Percentiles rank a stretch among this genome's conserved stretches.
phyloP scores from a whole-genome alignment of 1,284 basidiomycete genomes.

The Cutaneotrichosporon cutaneum region DNA sequence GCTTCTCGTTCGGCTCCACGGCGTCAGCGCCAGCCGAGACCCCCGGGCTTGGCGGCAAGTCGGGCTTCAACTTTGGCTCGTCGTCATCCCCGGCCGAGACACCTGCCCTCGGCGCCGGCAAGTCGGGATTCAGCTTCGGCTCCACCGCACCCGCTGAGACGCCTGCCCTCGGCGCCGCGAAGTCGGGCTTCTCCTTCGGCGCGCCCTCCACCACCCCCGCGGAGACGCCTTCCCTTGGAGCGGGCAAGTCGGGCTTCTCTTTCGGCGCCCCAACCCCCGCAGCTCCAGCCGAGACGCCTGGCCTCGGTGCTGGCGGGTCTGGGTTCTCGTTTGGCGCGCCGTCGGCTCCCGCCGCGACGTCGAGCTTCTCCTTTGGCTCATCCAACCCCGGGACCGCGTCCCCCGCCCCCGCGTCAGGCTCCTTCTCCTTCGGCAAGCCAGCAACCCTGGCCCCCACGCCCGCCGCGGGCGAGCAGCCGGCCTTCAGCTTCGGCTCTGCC shows the following conservation, averaged over 20 bases:
- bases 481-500: slow-evolving; percentile 7
- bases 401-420: not conserved
- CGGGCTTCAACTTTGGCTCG: slow-evolving; percentile 3
- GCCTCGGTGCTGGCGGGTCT: not conserved
- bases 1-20: not conserved
- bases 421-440: slow-evolving; percentile 15
- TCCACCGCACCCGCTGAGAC: not conserved
- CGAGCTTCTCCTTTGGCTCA: slow-evolving; percentile 11
- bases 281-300: not conserved
- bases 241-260: slow-evolving; percentile 9
- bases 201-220: not conserved
- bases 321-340: slow-evolving; percentile 15
- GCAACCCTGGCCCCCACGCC: not conserved
- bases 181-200: slow-evolving; percentile 5
- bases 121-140: slow-evolving; percentile 2
- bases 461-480: not conserved
- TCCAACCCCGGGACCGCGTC: not conserved
- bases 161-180: not conserved
- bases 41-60: not conserved
- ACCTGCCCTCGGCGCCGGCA: not conserved
- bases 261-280: slow-evolving; percentile 5
- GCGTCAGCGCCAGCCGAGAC: not conserved
- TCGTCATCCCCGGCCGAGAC: not conserved
- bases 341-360: not conserved
- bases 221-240: not conserved